Conservation (phyloP, 116 monocot genomes). For the Phalaenopsis hybrid region DNA sequence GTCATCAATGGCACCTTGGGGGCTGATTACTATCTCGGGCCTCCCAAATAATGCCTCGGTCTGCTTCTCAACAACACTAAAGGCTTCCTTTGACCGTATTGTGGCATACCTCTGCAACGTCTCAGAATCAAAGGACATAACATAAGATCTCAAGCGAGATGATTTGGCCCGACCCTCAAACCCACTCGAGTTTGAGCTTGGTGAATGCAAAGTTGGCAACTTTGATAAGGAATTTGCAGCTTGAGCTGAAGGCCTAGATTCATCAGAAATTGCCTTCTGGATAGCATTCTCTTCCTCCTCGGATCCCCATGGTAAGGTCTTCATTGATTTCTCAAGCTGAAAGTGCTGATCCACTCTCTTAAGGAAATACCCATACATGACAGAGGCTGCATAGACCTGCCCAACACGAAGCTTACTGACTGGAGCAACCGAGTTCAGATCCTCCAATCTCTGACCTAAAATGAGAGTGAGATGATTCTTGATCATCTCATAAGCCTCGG, state of each 20-base stretch:
- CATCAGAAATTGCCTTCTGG: conserved; percentile 37
- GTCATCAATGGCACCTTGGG: conserved; percentile 54
- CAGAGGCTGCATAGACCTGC: conserved; percentile 88
- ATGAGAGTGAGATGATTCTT: conserved; percentile 65
- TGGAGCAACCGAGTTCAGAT: conserved; percentile 40
- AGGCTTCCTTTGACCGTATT: conserved; percentile 74
- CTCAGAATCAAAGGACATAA: conserved; percentile 83
- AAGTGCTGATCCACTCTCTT: conserved; percentile 81
- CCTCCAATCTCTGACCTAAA: conserved; percentile 42
- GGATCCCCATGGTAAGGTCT: conserved; percentile 67
- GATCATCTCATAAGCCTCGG: conserved; percentile 83
- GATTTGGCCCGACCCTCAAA: conserved; percentile 32
- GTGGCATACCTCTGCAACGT: conserved; percentile 68
- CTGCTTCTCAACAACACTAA: conserved; percentile 78
- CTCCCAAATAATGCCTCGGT: conserved; percentile 79
- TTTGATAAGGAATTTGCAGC: conserved; percentile 34
- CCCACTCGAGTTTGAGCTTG: conserved; percentile 11
- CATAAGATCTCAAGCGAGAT: conserved; percentile 56
- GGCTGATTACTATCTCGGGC: conserved; percentile 61
- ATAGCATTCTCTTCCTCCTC: conserved; percentile 32
- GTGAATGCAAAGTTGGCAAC: conserved; percentile 24
- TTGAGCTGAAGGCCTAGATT: conserved; percentile 28
- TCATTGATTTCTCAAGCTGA: conserved; percentile 93
- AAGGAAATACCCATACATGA: conserved; percentile 93
- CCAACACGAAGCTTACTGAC: conserved; percentile 72